Percentiles rank a stretch among this genome's conserved stretches.
Conservation (phyloP, 352 stramenopile genomes). For the Globisporangium mamillatum region DNA sequence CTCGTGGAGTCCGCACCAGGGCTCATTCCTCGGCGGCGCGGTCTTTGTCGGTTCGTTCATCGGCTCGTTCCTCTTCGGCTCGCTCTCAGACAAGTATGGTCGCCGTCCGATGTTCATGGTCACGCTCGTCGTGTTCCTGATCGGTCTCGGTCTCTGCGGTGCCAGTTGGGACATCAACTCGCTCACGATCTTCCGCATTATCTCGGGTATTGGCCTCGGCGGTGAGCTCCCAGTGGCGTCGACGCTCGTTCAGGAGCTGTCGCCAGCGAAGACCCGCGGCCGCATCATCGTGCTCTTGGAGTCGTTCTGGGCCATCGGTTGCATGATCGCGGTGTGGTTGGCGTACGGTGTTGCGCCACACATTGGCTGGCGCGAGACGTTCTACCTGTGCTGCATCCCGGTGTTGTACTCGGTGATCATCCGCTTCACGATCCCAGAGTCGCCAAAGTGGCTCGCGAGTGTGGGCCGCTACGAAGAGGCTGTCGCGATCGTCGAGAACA, state of each 20-base stretch:
- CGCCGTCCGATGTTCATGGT: slow-evolving; percentile 67
- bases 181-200: slow-evolving; percentile 52
- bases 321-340: slow-evolving; percentile 54
- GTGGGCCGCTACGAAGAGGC: slow-evolving; percentile 63
- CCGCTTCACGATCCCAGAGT: slow-evolving; percentile 54
- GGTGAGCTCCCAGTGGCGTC: slow-evolving; percentile 58
- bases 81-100: slow-evolving; percentile 60
- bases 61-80: slow-evolving; percentile 56
- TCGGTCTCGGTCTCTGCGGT: slow-evolving; percentile 44
- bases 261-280: slow-evolving; percentile 49
- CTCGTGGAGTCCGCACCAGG: slow-evolving; percentile 28
- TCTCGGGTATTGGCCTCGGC: slow-evolving; percentile 60
- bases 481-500: slow-evolving; percentile 47
- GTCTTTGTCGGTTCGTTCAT: slow-evolving; percentile 68
- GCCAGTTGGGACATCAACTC: slow-evolving; percentile 51
- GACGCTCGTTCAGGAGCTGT: slow-evolving; percentile 63
- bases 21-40: slow-evolving; percentile 42
- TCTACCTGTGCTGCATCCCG: slow-evolving; percentile 48
- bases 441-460: slow-evolving; percentile 69
- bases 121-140: slow-evolving; percentile 61
- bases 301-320: slow-evolving; percentile 59
- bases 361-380: slow-evolving; percentile 62
- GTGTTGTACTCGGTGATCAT: slow-evolving; percentile 54
- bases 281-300: slow-evolving; percentile 70
- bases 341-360: slow-evolving; percentile 42